phyloP scores from a whole-genome alignment of 2,329 filamentous ascomycete genomes.

The Didymella lethalis region DNA sequence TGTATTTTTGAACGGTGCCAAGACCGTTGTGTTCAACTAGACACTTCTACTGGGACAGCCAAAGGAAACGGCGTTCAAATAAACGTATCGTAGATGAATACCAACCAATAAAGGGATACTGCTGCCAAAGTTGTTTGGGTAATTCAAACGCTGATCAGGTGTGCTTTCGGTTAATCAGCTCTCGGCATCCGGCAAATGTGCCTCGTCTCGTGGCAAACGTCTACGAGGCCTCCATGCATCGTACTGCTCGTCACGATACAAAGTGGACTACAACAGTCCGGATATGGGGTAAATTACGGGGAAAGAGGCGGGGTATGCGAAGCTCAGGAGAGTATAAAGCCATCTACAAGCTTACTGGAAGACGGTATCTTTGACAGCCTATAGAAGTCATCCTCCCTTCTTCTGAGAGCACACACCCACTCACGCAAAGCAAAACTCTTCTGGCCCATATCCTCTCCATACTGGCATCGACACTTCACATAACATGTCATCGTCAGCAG shows the following conservation, averaged over 20 bases:
- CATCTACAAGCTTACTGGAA: background rate
- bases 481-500: constrained; percentile 28
- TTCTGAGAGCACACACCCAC: background rate
- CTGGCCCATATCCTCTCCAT: background rate
- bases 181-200: constrained; percentile 17
- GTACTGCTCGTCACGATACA: constrained; percentile 27
- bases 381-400: background rate
- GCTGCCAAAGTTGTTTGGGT: background rate
- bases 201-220: constrained; percentile 23
- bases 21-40: constrained; percentile 78
- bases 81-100: background rate
- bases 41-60: background rate
- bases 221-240: constrained; percentile 25
- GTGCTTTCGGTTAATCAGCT: constrained; percentile 10
- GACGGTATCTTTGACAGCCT: background rate
- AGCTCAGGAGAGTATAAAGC: constrained; percentile 8
- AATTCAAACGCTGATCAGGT: background rate
- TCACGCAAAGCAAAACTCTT: background rate
- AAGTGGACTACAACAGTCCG: constrained; percentile 17
- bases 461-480: background rate
- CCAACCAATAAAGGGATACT: background rate
- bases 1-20: constrained; percentile 78
- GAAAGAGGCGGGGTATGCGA: constrained; percentile 7
- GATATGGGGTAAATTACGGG: constrained; percentile 13
- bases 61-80: constrained; percentile 2